These are phyloP conservation scores for Sclerospora graminicola DNA, from an alignment of 352 stramenopile species.

Conservation along the genomic window DNA sequence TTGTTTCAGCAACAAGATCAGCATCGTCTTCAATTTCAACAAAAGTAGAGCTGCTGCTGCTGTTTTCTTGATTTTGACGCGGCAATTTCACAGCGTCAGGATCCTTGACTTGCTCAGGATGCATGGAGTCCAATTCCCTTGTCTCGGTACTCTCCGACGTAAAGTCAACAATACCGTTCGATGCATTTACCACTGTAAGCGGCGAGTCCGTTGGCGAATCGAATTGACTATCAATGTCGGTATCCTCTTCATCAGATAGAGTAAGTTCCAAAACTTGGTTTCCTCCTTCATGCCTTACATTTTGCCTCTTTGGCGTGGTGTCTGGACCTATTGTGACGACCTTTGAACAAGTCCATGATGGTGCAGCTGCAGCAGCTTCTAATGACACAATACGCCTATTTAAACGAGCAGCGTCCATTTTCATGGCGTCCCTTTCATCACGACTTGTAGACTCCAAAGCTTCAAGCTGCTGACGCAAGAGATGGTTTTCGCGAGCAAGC, in stretches of 20 bases:
- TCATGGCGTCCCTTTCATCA: conserved; percentile 29
- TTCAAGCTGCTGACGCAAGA: conserved; percentile 27
- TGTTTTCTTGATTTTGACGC: conserved; percentile 4
- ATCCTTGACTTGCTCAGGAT: conserved; percentile 31
- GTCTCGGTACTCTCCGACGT: conserved; percentile 20
- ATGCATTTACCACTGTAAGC: conserved; percentile 14
- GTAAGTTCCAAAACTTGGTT: conserved; percentile 20
- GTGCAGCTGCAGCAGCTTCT: conserved; percentile 21
- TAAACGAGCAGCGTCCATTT: conserved; percentile 21
- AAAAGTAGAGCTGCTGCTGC: neutral
- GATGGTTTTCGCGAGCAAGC: conserved; percentile 35
- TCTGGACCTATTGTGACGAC: conserved; percentile 13
- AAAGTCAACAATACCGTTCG: conserved; percentile 23
- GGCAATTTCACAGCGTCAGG: conserved; percentile 11
- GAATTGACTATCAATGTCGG: conserved; percentile 12
- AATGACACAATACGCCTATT: conserved; percentile 29
- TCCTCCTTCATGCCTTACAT: conserved; percentile 17
- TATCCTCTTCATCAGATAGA: conserved; percentile 21
- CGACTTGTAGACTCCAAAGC: conserved; percentile 19
- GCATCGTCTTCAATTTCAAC: conserved; percentile 1
- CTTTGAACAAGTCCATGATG: conserved; percentile 11
- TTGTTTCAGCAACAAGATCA: neutral
- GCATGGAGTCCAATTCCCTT: conserved; percentile 17
- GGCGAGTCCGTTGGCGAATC: conserved; percentile 11
- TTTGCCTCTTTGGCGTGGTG: conserved; percentile 3